Conservation (phyloP, 331 rosid genomes). For the Acacia concinna region DNA sequence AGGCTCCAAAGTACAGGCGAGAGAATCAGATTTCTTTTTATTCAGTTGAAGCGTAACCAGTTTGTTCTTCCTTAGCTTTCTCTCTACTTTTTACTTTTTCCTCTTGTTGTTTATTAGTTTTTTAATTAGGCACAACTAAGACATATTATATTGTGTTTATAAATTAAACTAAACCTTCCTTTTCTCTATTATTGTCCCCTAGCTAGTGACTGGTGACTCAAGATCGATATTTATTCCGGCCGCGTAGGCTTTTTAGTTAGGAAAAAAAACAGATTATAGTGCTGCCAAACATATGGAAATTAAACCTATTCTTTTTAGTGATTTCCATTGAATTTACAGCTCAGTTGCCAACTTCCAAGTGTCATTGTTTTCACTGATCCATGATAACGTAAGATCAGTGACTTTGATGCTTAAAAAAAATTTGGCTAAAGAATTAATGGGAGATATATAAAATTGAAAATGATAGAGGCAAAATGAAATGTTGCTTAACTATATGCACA, state of each 20-base stretch:
- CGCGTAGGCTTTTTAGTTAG: slow-evolving; percentile 5
- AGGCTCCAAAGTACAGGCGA: slow-evolving; percentile 34
- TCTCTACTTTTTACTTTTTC: neutral
- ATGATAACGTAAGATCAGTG: neutral
- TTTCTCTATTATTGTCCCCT: neutral
- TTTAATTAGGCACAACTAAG: neutral
- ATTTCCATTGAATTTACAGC: slow-evolving; percentile 34
- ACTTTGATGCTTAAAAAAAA: neutral
- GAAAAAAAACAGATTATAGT: slow-evolving; percentile 3
- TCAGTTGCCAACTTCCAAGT: slow-evolving; percentile 27
- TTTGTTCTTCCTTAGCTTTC: neutral
- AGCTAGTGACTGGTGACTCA: slow-evolving; percentile 37
- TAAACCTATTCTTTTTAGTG: slow-evolving; percentile 14
- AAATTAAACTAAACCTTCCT: neutral
- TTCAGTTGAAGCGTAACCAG: neutral
- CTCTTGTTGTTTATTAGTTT: neutral
- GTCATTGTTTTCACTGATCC: neutral
- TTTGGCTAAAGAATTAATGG: neutral
- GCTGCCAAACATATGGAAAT: slow-evolving; percentile 7
- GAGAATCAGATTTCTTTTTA: slow-evolving; percentile 23
- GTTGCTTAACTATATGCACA: neutral
- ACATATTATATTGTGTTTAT: neutral
- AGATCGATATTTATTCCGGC: slow-evolving; percentile 6
- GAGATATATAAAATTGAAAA: neutral
- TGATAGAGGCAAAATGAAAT: neutral